Evolutionary conservation across 2,329 filamentous ascomycete genomes (phyloP), one percentile per base, ranked within the genome.

Genomic region (Sclerotinia sclerotiorum): DNA sequence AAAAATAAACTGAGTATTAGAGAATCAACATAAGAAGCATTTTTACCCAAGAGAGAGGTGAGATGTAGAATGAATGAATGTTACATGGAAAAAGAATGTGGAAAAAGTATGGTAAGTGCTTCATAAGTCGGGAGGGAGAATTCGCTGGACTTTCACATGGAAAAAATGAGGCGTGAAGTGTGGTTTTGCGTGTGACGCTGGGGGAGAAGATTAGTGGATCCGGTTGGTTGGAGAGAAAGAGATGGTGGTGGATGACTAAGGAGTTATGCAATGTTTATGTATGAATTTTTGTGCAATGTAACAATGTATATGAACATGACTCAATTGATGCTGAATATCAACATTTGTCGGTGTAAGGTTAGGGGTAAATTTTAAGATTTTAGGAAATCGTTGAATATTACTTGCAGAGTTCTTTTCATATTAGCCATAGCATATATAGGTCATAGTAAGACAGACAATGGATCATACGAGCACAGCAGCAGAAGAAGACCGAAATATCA

Each of bases 61-160:
- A 58, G 56, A 44, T 58, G 56, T 29, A 44, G 13, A 44, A 51
- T 51, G n/a, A 51, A 27, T 51, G n/a, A 51, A 27, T n/a, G 56
- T 58, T 44, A 44, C n/a, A 58, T 58, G 56, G 8, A 42, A 39
- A 42, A 32, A 7, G 24, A 32, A 24, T 46, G 42, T 60, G 57
- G 42, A 15, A 48, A 46, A 60, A 17, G 24, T 19, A 60, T 46
- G 56, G n/a, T 35, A n/a, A 11, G 52, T 58, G 35, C 35, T 44
- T 58, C 55, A 44, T 13, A 13, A 44, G 56, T 8, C 24, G 39
- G 27, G 44, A 27, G 39, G 27, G 44, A 27, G 42, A 61, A 48
- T 29, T 55, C 13, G 42, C 24, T 60, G 44, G 42, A 42, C 35
- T 57, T 39, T 58, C 56, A 58, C 56, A 58, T 58, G 55, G n/a